phyloP scores from a whole-genome alignment of 2,329 filamentous ascomycete species.

The Samsoniella hepiali region DNA sequence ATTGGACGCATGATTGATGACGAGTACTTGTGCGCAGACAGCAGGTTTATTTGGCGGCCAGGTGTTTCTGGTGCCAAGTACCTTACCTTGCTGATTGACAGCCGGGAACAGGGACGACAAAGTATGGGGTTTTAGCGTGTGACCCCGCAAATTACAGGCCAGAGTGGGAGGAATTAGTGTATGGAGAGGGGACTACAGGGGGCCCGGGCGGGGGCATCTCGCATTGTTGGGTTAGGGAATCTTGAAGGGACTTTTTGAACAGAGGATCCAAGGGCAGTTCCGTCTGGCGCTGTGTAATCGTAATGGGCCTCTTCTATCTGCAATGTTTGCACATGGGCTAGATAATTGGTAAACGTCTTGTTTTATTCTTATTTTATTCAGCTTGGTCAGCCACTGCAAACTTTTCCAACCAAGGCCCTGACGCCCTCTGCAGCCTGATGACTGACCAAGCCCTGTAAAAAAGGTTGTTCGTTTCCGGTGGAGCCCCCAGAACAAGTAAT shows the following conservation, averaged over 20 bases:
- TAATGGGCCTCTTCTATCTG: too few species aligned
- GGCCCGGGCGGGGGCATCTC: background rate
- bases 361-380: too few species aligned
- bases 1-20: background rate
- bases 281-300: too few species aligned
- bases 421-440: too few species aligned
- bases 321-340: too few species aligned
- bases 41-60: too few species aligned
- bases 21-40: too few species aligned
- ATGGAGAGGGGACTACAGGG: background rate
- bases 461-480: background rate
- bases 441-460: background rate
- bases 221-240: slow-evolving; percentile 16
- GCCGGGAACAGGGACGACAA: background rate
- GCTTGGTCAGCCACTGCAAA: too few species aligned
- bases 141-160: slow-evolving; percentile 13
- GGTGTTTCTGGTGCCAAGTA: background rate
- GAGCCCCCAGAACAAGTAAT: background rate
- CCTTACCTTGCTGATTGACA: background rate
- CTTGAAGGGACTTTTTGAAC: too few species aligned
- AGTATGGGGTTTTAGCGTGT: slow-evolving; percentile 16
- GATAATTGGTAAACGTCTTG: too few species aligned
- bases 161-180: background rate
- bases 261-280: too few species aligned
- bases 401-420: too few species aligned